Percentiles rank a stretch among this genome's conserved stretches.
phyloP scores from a whole-genome alignment of 768 basidiomycete species.

The Serendipita sp. region DNA sequence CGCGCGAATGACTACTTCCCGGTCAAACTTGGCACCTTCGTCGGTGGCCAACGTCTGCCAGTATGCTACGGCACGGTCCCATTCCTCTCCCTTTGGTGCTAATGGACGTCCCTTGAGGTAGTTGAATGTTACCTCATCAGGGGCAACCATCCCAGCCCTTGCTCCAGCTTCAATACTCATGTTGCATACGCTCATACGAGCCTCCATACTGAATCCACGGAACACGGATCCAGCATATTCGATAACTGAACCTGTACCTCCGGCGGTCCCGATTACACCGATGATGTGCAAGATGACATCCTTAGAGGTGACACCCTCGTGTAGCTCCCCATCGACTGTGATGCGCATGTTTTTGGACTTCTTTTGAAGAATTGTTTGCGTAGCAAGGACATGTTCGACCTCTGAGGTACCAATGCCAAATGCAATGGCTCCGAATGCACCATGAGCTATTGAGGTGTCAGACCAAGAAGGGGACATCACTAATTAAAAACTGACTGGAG shows the following conservation, averaged over 20 bases:
- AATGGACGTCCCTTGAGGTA: slow-evolving; percentile 72
- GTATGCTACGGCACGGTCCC: slow-evolving; percentile 73
- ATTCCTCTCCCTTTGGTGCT: slow-evolving; percentile 66
- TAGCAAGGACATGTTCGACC: slow-evolving; percentile 87
- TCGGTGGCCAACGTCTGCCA: slow-evolving; percentile 71
- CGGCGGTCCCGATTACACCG: slow-evolving; percentile 82
- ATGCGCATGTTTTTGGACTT: slow-evolving; percentile 90
- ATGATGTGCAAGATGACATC: slow-evolving; percentile 86
- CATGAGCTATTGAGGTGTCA: slow-evolving; percentile 41
- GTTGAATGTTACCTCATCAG: slow-evolving; percentile 71
- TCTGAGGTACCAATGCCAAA: slow-evolving; percentile 91
- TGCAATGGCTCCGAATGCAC: slow-evolving; percentile 82
- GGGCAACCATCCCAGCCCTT: slow-evolving; percentile 83
- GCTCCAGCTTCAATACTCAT: slow-evolving; percentile 94
- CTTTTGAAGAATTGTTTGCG: slow-evolving; percentile 72
- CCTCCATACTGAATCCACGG: slow-evolving; percentile 75
- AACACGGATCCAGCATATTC: slow-evolving; percentile 85
- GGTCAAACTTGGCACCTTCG: slow-evolving; percentile 69
- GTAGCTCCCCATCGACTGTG: slow-evolving; percentile 65
- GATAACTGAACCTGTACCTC: slow-evolving; percentile 80
- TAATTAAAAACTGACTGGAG: slow-evolving; percentile 40
- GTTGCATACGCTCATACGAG: slow-evolving; percentile 80
- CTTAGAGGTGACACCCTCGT: slow-evolving; percentile 72
- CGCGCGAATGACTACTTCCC: slow-evolving; percentile 62
- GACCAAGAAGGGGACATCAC: not conserved